These are phyloP conservation scores for Aspergillus fijiensis DNA, from an alignment of 2,329 filamentous ascomycete species.

Conservation along the genomic window DNA sequence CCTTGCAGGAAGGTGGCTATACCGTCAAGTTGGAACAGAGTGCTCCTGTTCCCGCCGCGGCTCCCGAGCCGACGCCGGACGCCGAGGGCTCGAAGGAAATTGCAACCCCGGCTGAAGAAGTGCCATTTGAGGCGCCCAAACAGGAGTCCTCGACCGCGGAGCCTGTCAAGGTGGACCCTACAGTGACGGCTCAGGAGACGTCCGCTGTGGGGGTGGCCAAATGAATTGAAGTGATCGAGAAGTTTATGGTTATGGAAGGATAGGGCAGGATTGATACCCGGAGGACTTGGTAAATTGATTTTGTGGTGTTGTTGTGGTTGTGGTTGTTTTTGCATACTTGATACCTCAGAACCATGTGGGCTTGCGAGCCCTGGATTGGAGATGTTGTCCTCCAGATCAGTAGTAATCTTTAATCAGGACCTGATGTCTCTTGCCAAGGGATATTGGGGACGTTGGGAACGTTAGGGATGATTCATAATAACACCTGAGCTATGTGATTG, in stretches of 20 bases:
- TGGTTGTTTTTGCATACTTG: slow-evolving; percentile 18
- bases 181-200: slow-evolving; percentile 22
- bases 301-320: background rate
- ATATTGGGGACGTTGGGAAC: background rate
- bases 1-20: slow-evolving; percentile 44
- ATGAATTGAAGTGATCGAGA: slow-evolving; percentile 7
- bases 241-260: slow-evolving; percentile 12
- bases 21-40: slow-evolving; percentile 32
- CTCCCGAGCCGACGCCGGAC: slow-evolving; percentile 13
- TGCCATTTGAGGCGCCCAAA: slow-evolving; percentile 9
- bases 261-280: slow-evolving; percentile 6
- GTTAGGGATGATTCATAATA: no score
- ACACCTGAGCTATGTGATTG: no score
- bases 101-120: background rate
- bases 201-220: slow-evolving; percentile 15
- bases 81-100: slow-evolving; percentile 13
- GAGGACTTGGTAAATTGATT: slow-evolving; percentile 7
- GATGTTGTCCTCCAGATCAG: background rate
- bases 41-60: slow-evolving; percentile 14
- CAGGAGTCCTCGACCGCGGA: slow-evolving; percentile 18
- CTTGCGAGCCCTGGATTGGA: background rate
- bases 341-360: slow-evolving; percentile 17
- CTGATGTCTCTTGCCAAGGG: background rate
- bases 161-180: slow-evolving; percentile 18
- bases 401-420: slow-evolving; percentile 6